Evolutionary conservation across 768 basidiomycete genomes (phyloP).

Genomic region (Lactarius indigo): DNA sequence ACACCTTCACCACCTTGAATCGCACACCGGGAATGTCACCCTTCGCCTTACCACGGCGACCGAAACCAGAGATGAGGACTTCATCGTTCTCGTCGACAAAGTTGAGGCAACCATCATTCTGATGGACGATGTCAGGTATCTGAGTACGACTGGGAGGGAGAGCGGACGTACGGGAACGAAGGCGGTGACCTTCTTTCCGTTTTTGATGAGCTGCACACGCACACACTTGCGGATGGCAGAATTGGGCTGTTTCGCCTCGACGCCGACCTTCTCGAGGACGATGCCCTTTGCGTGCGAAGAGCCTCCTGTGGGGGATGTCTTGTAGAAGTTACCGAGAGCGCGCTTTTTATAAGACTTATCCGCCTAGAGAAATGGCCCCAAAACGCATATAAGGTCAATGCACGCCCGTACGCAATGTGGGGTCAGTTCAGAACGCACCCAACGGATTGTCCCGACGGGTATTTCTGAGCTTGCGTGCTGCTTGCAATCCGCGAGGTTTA

Average conservation of each 20-base stretch:
- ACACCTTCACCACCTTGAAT: conserved; percentile 99
- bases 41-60: conserved; percentile 99
- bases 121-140: conserved; percentile 7
- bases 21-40: conserved; percentile 99
- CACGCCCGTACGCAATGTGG: not conserved
- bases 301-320: conserved; percentile 98
- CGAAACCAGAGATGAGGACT: conserved; percentile 99
- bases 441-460: conserved; percentile 94
- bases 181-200: conserved; percentile 99
- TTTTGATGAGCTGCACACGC: conserved; percentile 99
- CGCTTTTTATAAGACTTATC: conserved; percentile 99
- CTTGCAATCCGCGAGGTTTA: conserved; percentile 99
- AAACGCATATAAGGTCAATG: not conserved
- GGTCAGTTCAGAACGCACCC: conserved; percentile 54
- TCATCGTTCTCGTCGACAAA: conserved; percentile 99
- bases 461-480: conserved; percentile 96
- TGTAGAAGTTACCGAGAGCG: conserved; percentile 98
- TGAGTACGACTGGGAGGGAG: not conserved
- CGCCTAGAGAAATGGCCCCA: conserved; percentile 51
- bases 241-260: conserved; percentile 99
- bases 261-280: conserved; percentile 99
- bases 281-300: conserved; percentile 99
- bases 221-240: conserved; percentile 99
- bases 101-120: conserved; percentile 98
- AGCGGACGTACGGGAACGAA: conserved; percentile 85